Conservation (phyloP, 768 basidiomycete species). For the Kwoniella heveanensis region DNA sequence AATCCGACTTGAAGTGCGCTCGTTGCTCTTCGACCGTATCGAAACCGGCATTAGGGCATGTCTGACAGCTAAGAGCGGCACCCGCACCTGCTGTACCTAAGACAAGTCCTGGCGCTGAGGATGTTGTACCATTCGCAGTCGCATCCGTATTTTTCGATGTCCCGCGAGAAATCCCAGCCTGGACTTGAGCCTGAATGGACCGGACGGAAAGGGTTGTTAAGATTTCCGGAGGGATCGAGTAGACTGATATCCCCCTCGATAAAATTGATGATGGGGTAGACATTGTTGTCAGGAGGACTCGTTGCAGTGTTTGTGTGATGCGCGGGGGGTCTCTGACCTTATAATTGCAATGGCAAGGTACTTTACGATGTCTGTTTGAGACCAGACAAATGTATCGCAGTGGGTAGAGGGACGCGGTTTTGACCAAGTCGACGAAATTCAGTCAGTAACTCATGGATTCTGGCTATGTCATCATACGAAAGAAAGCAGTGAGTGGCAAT, state of each 20-base stretch:
- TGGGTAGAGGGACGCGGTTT: too few relatives aligned
- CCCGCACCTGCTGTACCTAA: background rate
- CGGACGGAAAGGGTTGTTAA: slow-evolving; percentile 72
- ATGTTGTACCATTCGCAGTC: background rate
- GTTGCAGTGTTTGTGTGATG: too few relatives aligned
- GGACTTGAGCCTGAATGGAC: slow-evolving; percentile 59
- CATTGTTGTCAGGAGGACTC: too few relatives aligned
- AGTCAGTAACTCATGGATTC: background rate
- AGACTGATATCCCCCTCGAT: slow-evolving; percentile 58
- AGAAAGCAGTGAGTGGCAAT: background rate
- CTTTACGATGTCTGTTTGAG: too few relatives aligned
- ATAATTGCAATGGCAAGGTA: too few relatives aligned
- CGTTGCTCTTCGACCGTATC: slow-evolving; percentile 78
- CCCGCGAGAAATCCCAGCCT: background rate
- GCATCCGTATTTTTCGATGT: slow-evolving; percentile 23
- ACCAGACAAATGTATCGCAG: too few relatives aligned
- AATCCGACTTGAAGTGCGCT: slow-evolving; percentile 85
- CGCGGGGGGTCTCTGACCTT: too few relatives aligned
- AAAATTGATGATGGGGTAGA: slow-evolving; percentile 26
- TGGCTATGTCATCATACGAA: background rate
- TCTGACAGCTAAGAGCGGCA: slow-evolving; percentile 45
- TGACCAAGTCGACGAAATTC: too few relatives aligned
- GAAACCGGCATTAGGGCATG: slow-evolving; percentile 64
- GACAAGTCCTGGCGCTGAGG: background rate
- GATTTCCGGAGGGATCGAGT: slow-evolving; percentile 70